Conservation (phyloP, 306 rosid species). For the Astragalus membranaceus region DNA sequence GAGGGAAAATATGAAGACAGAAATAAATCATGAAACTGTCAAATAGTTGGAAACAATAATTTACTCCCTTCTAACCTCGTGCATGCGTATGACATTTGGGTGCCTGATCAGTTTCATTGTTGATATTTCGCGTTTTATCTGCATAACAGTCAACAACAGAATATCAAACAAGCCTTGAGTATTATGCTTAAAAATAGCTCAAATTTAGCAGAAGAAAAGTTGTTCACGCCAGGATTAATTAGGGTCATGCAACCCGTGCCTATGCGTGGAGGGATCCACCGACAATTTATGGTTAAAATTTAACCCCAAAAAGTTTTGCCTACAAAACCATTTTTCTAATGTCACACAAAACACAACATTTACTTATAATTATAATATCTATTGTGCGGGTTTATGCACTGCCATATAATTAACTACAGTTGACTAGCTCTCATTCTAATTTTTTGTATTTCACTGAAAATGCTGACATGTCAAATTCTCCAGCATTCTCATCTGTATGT, state of each 20-base stretch:
- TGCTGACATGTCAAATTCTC: too few relatives aligned
- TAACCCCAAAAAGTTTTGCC: background rate
- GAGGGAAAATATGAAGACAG: constrained; percentile 10
- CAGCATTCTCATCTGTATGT: too few relatives aligned
- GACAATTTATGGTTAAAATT: background rate
- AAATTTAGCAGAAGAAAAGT: background rate
- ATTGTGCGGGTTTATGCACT: background rate
- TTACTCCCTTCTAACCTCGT: constrained; percentile 57
- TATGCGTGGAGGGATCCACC: background rate
- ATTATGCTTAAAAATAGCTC: background rate
- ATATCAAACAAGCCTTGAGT: background rate
- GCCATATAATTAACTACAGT: background rate
- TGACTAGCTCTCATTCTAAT: too few relatives aligned
- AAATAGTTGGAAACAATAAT: background rate
- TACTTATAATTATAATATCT: background rate
- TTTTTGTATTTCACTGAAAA: too few relatives aligned
- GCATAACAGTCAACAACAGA: constrained; percentile 25
- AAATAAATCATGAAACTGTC: constrained; percentile 14
- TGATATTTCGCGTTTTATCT: constrained; percentile 95
- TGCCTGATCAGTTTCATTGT: constrained; percentile 92
- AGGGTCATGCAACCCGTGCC: background rate
- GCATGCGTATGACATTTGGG: constrained; percentile 90
- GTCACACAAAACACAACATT: background rate
- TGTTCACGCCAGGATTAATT: background rate
- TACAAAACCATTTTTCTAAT: background rate